Percentiles rank a stretch among this genome's conserved stretches.
Evolutionary conservation across 148 eudicot genomes (phyloP).

Genomic region (Chenopodium quinoa): DNA sequence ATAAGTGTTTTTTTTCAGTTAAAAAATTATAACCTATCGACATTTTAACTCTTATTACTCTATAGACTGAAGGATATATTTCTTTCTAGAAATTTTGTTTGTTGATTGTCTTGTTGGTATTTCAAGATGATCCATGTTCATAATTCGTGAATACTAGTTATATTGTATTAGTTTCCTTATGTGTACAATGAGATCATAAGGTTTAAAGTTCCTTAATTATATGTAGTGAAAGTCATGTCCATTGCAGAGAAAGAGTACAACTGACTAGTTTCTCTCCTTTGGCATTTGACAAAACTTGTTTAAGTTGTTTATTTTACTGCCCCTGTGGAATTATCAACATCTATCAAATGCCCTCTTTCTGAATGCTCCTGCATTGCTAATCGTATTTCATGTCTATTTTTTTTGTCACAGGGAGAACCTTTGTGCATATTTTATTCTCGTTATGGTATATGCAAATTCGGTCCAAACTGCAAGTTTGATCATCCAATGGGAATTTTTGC

Average conservation of each 20-base stretch:
- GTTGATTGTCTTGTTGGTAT: too few species aligned
- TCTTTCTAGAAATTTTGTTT: not conserved
- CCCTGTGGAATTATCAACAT: too few species aligned
- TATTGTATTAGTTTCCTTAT: not conserved
- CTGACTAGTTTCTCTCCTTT: not conserved
- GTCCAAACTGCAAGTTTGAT: conserved; percentile 93
- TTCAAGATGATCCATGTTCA: not conserved
- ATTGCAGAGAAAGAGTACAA: not conserved
- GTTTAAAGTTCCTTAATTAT: not conserved
- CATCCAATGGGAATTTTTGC: conserved; percentile 78
- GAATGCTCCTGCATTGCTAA: not conserved
- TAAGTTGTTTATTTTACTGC: not conserved
- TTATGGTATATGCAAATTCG: conserved; percentile 94
- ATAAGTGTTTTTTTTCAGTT: too few species aligned
- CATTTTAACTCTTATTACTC: too few species aligned
- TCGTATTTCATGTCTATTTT: not conserved
- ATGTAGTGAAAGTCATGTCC: not conserved
- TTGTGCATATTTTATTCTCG: conserved; percentile 89
- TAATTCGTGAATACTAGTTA: not conserved
- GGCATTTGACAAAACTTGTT: not conserved
- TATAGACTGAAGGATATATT: too few species aligned
- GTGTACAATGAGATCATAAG: not conserved
- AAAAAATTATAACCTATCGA: too few species aligned
- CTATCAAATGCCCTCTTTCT: not conserved
- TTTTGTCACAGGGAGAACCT: conserved; percentile 68